Conservation (phyloP, 768 basidiomycete species). For the Cystofilobasidium macerans region DNA sequence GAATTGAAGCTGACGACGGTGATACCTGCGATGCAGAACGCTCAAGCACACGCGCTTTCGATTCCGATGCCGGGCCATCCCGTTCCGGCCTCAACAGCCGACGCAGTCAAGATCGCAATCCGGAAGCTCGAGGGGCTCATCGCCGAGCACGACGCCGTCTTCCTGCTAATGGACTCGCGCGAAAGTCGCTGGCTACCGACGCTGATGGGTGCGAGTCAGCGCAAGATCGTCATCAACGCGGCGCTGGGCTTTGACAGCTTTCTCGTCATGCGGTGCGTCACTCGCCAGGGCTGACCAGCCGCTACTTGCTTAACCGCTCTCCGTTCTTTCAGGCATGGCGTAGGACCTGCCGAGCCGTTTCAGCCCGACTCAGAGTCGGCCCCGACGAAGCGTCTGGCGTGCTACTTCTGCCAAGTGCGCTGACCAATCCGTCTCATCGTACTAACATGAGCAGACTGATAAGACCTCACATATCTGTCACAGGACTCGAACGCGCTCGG, state of each 20-base stretch:
- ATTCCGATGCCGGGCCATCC: constrained; percentile 99
- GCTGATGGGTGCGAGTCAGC: constrained; percentile 68
- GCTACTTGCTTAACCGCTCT: not conserved
- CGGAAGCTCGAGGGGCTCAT: constrained; percentile 62
- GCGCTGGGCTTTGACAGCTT: constrained; percentile 92
- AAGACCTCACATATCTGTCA: not conserved
- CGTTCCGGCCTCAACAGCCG: constrained; percentile 46
- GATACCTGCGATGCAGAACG: too few relatives aligned
- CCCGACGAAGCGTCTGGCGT: constrained; percentile 51
- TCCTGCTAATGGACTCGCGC: constrained; percentile 93
- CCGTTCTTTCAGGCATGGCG: constrained; percentile 1
- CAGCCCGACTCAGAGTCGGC: too few relatives aligned
- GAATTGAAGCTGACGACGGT: too few relatives aligned
- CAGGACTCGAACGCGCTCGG: constrained; percentile 95
- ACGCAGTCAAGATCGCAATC: constrained; percentile 56
- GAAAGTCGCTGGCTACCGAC: constrained; percentile 96
- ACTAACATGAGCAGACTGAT: not conserved
- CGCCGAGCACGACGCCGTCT: constrained; percentile 76
- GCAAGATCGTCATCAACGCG: constrained; percentile 89
- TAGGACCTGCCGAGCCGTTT: not conserved
- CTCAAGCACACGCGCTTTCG: constrained; percentile 61
- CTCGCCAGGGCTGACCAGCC: constrained; percentile 31
- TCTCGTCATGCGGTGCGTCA: constrained; percentile 91
- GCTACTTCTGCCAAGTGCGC: constrained; percentile 97
- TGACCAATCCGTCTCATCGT: constrained; percentile 53